Base-by-base conservation (phyloP, 2,329 filamentous ascomycete species). In the Trichoderma sp. region DNA sequence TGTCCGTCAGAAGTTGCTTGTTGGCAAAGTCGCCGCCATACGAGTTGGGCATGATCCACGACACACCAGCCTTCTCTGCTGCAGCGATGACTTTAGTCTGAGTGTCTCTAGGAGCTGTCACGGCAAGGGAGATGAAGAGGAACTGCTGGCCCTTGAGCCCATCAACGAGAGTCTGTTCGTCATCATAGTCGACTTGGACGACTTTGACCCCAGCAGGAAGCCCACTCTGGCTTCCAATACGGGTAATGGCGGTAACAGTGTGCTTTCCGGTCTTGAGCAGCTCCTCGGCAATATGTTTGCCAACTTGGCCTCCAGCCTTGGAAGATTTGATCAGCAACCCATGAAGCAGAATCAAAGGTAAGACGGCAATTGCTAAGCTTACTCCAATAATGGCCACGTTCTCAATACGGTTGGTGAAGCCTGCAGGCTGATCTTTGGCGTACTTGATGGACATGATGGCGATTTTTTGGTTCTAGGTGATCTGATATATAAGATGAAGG, bases 91-190 rank as follows among this genome's bases (percentile, higher is more conserved):
- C 82, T 73, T 86, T 87, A 73, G 76, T 79, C 24, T 89, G 85
- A 0, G 83, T 83, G 41, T 87, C 87, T 0, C 74, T 79, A 0
- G 87, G 83, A 0, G 86, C 87, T 0, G 75, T 78, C 3, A 83
- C 81, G 7, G 84, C 78, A 74, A 90, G 79, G 35, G 88, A 87
- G 77, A 91, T 89, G 78, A 89, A 85, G 4, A 90, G 81, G 12
- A 86, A 85, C n/a, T 92, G 85, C 76, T 91, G 89, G 74, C 84
- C 88, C 27, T 82, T 79, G 2, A 92, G 85, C 2, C 89, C 89
- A 0, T 80, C 78, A 3, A 89, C 82, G 12, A 92, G 78, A 1
- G 86, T 83, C 0, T 79, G 64, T 9, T 84, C 78, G 63, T 88
- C 82, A 31, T 83, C 80, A 77, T 89, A 89, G 78, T 88, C 83